Evolutionary conservation across 2,329 filamentous ascomycete genomes (phyloP), one percentile per base, ranked within the genome.

Genomic region (Coleophoma crateriformis): DNA sequence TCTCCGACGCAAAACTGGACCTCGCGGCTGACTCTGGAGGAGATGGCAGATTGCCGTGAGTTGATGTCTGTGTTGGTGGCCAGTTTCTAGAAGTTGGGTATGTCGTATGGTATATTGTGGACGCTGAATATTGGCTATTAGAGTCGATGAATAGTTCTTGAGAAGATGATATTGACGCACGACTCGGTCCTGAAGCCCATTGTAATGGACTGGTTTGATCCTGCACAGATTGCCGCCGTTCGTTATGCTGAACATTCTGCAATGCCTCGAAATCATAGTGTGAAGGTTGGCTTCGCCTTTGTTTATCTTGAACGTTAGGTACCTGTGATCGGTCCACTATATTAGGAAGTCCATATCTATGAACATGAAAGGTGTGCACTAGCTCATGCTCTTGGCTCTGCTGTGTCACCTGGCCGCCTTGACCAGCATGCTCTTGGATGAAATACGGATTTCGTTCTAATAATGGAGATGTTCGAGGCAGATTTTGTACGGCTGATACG

Each of bases 191-290:
- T 43, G 48, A 48, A 33, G 52, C 49, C 57, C 54, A 54, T 20
- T 52, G 49, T 33, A 48, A 32, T 17, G 48, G 47, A 40, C 35
- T 47, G 44, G 40, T 50, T 52, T 10, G 53, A 38, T 11, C 50
- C 40, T 35, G 33, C 27, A 20, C 22, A 20, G 14, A n/a, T 51
- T 46, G 8, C 27, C 27, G 27, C 8, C 27, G 27, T 27, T 27
- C 27, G 27, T 2, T 27, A 27, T 27, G 27, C 48, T 56, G 52
- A 10, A 52, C 56, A 40, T 53, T 45, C 7, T 45, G 34, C 2
- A 59, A 48, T 42, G 57, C 53, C 35, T 61, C 42, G 34, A 61
- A 61, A 37, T 59, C 56, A 50, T 61, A 61, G 19, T 62, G 57
- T 45, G 50, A 48, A n/a, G 49, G 46, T 35, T 48, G 39, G 15